Evolutionary conservation across 2,329 filamentous ascomycete genomes (phyloP).

Genomic region (Aspergillus persii): DNA sequence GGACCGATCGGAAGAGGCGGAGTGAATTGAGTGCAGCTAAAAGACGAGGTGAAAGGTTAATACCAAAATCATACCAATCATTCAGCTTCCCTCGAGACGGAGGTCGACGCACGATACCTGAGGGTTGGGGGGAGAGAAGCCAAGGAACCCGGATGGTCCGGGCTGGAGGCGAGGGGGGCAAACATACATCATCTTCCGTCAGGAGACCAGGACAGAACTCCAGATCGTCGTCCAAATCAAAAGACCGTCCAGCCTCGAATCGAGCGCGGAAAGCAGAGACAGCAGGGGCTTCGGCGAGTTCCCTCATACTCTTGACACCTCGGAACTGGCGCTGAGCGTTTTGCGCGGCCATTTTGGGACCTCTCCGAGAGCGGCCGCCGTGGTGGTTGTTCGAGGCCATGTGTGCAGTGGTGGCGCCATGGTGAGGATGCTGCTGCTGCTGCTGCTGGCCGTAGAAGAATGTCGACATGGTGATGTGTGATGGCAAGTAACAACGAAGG

Average conservation of each 20-base stretch:
- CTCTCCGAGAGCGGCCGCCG: slow-evolving; percentile 79
- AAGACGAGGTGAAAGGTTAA: slow-evolving; percentile 21
- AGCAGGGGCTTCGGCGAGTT: slow-evolving; percentile 73
- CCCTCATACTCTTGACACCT: slow-evolving; percentile 80
- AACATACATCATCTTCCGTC: slow-evolving; percentile 83
- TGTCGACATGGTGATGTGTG: slow-evolving; percentile 43
- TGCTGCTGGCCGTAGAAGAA: slow-evolving; percentile 49
- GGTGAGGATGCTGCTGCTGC: slow-evolving; percentile 37
- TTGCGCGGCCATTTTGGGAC: slow-evolving; percentile 75
- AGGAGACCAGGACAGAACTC: slow-evolving; percentile 91
- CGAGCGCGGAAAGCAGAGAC: slow-evolving; percentile 77
- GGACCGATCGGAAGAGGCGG: slow-evolving; percentile 83
- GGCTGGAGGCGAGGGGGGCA: neutral
- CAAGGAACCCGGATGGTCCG: neutral
- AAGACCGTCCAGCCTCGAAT: slow-evolving; percentile 88
- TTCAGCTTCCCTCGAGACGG: neutral
- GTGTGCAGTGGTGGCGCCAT: slow-evolving; percentile 53
- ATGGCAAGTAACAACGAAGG: slow-evolving; percentile 11
- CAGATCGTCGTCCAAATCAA: slow-evolving; percentile 93
- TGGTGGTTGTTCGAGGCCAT: slow-evolving; percentile 71
- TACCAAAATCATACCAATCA: neutral
- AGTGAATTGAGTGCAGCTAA: slow-evolving; percentile 88
- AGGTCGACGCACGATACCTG: neutral
- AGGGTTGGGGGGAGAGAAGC: neutral
- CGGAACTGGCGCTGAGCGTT: slow-evolving; percentile 85